phyloP scores from a whole-genome alignment of 306 rosid species.

The Inga oerstediana region DNA sequence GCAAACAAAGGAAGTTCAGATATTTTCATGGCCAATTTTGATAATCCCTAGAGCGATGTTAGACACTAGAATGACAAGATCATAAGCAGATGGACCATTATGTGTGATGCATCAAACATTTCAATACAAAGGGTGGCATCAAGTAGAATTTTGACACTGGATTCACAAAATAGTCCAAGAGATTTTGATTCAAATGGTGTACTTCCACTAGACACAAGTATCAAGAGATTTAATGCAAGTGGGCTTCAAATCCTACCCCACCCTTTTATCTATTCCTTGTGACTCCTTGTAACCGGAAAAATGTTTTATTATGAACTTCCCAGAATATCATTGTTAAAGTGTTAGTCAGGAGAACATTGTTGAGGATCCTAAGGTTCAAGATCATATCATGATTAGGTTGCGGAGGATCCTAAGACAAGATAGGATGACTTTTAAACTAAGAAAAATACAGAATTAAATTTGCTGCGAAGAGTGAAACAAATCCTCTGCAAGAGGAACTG shows the following conservation, averaged over 20 bases:
- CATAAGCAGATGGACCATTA: neutral
- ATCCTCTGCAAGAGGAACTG: neutral
- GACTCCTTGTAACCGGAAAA: neutral
- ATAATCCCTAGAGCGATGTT: neutral
- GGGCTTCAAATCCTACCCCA: neutral
- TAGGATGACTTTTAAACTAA: neutral
- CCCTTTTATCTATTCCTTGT: neutral
- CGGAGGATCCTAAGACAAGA: neutral
- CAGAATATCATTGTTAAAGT: neutral
- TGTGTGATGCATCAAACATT: neutral
- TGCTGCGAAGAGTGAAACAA: neutral
- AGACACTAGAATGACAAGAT: neutral
- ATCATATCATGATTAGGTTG: neutral
- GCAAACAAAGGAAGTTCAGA: slow-evolving; percentile 35
- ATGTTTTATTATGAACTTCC: neutral
- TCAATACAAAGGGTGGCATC: neutral
- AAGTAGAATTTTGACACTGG: neutral
- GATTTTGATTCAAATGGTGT: neutral
- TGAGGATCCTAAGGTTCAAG: neutral
- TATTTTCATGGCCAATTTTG: neutral
- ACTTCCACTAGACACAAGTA: neutral
- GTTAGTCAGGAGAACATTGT: slow-evolving; percentile 6
- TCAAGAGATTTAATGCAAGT: neutral
- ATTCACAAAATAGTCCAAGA: neutral
- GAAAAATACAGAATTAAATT: neutral